Evolutionary conservation across 2,329 filamentous ascomycete species (phyloP), one percentile per base, ranked within the genome.

Genomic region (Claviceps sp.): DNA sequence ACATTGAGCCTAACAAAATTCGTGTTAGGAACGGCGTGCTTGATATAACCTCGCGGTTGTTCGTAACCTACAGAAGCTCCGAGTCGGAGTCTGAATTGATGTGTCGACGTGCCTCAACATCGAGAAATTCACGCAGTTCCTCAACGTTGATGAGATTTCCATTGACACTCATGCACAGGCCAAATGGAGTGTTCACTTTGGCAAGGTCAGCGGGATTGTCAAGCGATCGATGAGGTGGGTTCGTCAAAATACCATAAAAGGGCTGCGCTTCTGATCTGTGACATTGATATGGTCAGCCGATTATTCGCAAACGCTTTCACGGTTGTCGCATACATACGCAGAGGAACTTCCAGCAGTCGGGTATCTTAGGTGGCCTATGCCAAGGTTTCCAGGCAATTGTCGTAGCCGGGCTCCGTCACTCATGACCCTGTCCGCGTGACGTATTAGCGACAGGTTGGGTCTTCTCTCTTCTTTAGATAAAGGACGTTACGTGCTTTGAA

Each of bases 41-140:
- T 10, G 10, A 30, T 30, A 6, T 16, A 5, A 22, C 16, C 8
- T 47, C n/a, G 30, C 44, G 2, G 22, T 16, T 16, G 11, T 13
- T 22, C 30, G 30, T 38, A 38, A 52, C 53, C 16, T 19, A 55
- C 53, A 64, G 48, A 26, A 64, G 60, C 46, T 95, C 89, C 59
- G 84, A 89, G 70, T 95, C 89, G 53, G 84, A 89, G 62, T 94
- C 88, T 30, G 89, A 90, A 69, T 95, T 95, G 73, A 93, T 86
- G 66, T 94, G 89, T 58, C 88, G 79, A 64, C 87, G 87, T 7
- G 86, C 87, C 58, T 87, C 85, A 57, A 82, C 73, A 61, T 94
- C 88, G 48, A 95, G 74, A 63, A 82, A 87, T 55, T 74, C 69
- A 65, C 79, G 81, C 47, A 94, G 73, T 50, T 86, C 81, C 2